phyloP scores from a whole-genome alignment of 345 rosid genomes.

The Salix exigua region DNA sequence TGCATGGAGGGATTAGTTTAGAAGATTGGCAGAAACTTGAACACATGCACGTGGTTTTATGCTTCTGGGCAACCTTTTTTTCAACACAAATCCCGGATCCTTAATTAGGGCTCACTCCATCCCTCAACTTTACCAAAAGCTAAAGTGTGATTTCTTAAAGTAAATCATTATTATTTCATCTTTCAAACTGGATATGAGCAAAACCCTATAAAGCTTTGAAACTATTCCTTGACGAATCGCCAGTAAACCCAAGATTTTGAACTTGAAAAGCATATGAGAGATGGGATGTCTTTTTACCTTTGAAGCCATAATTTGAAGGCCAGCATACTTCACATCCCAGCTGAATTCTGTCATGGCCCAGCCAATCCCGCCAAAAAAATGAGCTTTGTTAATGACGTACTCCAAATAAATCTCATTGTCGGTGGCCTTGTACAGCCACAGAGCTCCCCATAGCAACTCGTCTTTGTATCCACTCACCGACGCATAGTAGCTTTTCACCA shows the following conservation, averaged over 20 bases:
- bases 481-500: constrained; percentile 81
- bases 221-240: background rate
- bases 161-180: constrained; percentile 5
- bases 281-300: constrained; percentile 5
- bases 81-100: constrained; percentile 1
- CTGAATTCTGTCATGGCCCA: constrained; percentile 35
- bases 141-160: constrained; percentile 14
- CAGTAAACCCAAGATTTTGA: background rate
- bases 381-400: constrained; percentile 18
- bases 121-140: constrained; percentile 7
- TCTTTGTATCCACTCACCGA: constrained; percentile 98
- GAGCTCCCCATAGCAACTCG: constrained; percentile 61
- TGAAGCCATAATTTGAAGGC: constrained; percentile 28
- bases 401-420: constrained; percentile 18
- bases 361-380: constrained; percentile 21
- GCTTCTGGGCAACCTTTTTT: constrained; percentile 15
- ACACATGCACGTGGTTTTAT: constrained; percentile 31
- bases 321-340: constrained; percentile 36
- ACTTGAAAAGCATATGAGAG: background rate
- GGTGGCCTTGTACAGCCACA: constrained; percentile 39
- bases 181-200: constrained; percentile 28
- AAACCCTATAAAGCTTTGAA: constrained; percentile 25
- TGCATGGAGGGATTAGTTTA: background rate
- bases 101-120: constrained; percentile 19
- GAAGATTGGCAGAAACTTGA: background rate